Percentiles rank a stretch among this genome's conserved stretches.
phyloP scores from a whole-genome alignment of 805 yeast genomes.

The Candida manassasensis region DNA sequence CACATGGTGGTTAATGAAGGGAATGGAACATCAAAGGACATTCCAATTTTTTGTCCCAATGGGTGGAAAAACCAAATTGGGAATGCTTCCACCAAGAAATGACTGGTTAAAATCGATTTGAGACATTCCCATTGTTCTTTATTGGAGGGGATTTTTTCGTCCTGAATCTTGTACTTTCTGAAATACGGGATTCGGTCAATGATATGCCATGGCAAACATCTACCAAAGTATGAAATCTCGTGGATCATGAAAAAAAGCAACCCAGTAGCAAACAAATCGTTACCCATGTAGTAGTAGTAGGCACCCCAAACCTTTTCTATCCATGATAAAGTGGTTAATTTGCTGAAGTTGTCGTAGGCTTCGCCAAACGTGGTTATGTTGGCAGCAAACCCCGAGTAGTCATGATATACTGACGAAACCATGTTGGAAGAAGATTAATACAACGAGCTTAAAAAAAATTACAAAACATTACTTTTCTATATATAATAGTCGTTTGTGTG shows the following conservation, averaged over 20 bases:
- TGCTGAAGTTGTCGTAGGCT: conserved; percentile 24
- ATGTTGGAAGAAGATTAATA: too few relatives aligned
- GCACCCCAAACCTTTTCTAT: conserved; percentile 52
- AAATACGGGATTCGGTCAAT: conserved; percentile 51
- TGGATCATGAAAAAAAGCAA: conserved; percentile 50
- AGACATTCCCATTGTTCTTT: conserved; percentile 61
- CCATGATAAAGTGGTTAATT: conserved; percentile 24
- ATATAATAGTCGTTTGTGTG: too few relatives aligned
- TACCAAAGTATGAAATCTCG: conserved; percentile 53
- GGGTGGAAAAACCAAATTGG: conserved; percentile 66
- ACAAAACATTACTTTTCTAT: too few relatives aligned
- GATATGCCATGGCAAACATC: conserved; percentile 56
- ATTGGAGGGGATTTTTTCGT: conserved; percentile 45
- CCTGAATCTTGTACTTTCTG: conserved; percentile 51
- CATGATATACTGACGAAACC: conserved; percentile 23
- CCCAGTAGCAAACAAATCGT: conserved; percentile 56
- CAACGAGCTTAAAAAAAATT: too few relatives aligned
- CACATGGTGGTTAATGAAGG: conserved; percentile 41
- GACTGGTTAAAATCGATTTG: conserved; percentile 52
- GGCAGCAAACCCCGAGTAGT: conserved; percentile 27
- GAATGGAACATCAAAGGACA: conserved; percentile 49
- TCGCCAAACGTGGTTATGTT: conserved; percentile 27
- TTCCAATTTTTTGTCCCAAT: conserved; percentile 44
- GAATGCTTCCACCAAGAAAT: conserved; percentile 53
- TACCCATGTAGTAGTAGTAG: conserved; percentile 50